These are phyloP conservation scores for Boletus rufocinnamomeus DNA, from an alignment of 768 basidiomycete species.

Conservation along the genomic window DNA sequence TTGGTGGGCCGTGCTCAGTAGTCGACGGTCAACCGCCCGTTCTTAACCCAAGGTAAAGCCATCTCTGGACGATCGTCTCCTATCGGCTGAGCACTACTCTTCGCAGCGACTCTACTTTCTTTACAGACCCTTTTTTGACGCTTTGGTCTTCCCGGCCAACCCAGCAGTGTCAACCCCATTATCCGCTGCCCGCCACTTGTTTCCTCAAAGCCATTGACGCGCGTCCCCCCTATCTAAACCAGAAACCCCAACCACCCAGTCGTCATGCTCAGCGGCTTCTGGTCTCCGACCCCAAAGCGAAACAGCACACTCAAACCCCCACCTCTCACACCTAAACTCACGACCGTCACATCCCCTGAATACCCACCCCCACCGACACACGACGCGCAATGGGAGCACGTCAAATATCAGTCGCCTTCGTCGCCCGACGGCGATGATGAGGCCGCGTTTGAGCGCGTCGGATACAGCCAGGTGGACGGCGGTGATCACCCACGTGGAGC, in stretches of 20 bases:
- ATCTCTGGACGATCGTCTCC: neutral
- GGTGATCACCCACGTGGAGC: neutral
- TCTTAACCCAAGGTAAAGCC: neutral
- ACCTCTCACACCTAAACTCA: conserved; percentile 29
- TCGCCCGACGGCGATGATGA: conserved; percentile 24
- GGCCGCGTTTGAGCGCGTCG: conserved; percentile 18
- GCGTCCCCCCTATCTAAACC: neutral
- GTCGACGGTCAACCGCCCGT: no score
- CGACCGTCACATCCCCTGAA: conserved; percentile 14
- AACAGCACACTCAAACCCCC: conserved; percentile 16
- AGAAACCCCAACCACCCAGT: neutral
- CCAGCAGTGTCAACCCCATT: neutral
- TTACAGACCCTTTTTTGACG: neutral
- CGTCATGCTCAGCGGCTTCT: conserved; percentile 8
- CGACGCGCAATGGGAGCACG: conserved; percentile 29
- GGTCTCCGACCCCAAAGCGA: conserved; percentile 23
- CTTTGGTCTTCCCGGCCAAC: neutral
- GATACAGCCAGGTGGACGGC: conserved; percentile 24
- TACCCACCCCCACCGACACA: conserved; percentile 6
- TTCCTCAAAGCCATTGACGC: neutral
- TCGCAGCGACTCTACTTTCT: neutral
- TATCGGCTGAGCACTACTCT: neutral
- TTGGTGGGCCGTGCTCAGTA: no score
- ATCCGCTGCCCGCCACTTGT: neutral
- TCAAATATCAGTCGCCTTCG: conserved; percentile 16